A percentile compares a stretch with the other conserved stretches of the same genome.
phyloP scores from a whole-genome alignment of 495 filamentous ascomycete species.

The Geopyxis carbonaria region DNA sequence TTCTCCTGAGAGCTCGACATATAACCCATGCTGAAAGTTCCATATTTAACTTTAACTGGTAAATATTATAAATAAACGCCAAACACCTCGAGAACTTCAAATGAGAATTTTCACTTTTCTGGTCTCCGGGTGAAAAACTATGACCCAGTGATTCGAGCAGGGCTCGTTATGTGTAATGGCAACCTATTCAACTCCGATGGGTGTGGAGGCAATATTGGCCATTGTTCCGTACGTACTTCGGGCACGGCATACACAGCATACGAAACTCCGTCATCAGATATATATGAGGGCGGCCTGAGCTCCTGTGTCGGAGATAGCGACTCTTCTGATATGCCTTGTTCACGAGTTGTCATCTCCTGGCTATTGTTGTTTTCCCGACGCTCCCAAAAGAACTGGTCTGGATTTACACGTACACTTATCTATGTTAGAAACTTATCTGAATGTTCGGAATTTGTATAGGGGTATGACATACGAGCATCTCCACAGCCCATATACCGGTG shows the following conservation, averaged over 20 bases:
- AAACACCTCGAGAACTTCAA: no score
- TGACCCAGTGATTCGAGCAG: no score
- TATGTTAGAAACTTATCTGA: slow-evolving; percentile 26
- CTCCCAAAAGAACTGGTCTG: slow-evolving; percentile 64
- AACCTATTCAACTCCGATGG: slow-evolving; percentile 29
- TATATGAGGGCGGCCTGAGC: slow-evolving; percentile 48
- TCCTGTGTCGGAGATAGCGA: slow-evolving; percentile 13
- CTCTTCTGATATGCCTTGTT: slow-evolving; percentile 17
- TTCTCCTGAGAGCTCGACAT: no score
- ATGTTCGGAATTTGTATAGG: slow-evolving; percentile 1
- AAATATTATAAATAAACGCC: no score
- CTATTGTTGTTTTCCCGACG: slow-evolving; percentile 31
- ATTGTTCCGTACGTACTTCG: slow-evolving; percentile 29
- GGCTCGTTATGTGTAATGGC: no score
- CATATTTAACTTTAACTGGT: no score
- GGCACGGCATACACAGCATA: slow-evolving; percentile 49
- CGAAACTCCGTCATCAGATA: slow-evolving; percentile 51
- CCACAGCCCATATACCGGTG: slow-evolving; percentile 82
- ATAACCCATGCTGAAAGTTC: no score
- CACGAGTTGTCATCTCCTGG: no score
- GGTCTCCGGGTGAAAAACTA: no score
- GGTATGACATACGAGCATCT: slow-evolving; percentile 43
- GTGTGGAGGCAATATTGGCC: slow-evolving; percentile 32
- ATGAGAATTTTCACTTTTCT: no score
- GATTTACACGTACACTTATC: slow-evolving; percentile 47